Evolutionary conservation across 2,329 filamentous ascomycete genomes (phyloP).

Genomic region (Calonectria naviculata): DNA sequence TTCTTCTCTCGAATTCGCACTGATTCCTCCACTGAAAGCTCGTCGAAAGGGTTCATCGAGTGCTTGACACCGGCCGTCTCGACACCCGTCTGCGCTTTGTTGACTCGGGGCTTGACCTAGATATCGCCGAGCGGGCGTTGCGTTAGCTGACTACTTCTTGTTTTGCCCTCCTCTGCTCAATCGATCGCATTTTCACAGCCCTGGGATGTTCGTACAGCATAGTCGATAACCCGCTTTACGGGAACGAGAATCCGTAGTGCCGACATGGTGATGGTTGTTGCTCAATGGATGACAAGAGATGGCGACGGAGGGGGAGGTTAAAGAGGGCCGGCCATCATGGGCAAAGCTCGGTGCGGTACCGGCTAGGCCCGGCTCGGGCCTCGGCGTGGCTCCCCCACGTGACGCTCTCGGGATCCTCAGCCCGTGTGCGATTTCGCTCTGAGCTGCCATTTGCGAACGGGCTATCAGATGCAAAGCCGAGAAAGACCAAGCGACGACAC

Average conservation of each 20-base stretch:
- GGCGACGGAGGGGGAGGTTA: constrained; percentile 29
- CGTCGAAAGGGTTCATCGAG: constrained; percentile 99
- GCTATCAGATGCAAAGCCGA: constrained; percentile 9
- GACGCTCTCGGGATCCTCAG: constrained; percentile 34
- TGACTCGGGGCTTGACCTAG: constrained; percentile 76
- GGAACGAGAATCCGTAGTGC: constrained; percentile 81
- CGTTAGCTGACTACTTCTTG: constrained; percentile 6
- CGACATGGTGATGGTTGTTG: constrained; percentile 60
- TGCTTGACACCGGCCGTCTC: constrained; percentile 95
- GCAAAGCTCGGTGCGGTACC: constrained; percentile 44
- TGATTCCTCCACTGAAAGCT: constrained; percentile 96
- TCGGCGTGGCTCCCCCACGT: constrained; percentile 51
- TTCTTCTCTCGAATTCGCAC: constrained; percentile 94
- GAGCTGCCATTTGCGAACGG: constrained; percentile 18
- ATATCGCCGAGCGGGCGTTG: constrained; percentile 24
- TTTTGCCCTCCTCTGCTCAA: not conserved
- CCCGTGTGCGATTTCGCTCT: constrained; percentile 33
- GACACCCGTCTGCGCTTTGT: constrained; percentile 83
- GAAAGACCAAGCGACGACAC: constrained; percentile 18
- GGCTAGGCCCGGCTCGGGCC: constrained; percentile 58
- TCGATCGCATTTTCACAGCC: not conserved
- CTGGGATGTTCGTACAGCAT: constrained; percentile 69
- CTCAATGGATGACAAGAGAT: constrained; percentile 37
- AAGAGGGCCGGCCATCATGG: constrained; percentile 40
- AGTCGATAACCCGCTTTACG: constrained; percentile 88